phyloP scores from a whole-genome alignment of 176 grass and related monocot species.

The Oryza glumipatula region DNA sequence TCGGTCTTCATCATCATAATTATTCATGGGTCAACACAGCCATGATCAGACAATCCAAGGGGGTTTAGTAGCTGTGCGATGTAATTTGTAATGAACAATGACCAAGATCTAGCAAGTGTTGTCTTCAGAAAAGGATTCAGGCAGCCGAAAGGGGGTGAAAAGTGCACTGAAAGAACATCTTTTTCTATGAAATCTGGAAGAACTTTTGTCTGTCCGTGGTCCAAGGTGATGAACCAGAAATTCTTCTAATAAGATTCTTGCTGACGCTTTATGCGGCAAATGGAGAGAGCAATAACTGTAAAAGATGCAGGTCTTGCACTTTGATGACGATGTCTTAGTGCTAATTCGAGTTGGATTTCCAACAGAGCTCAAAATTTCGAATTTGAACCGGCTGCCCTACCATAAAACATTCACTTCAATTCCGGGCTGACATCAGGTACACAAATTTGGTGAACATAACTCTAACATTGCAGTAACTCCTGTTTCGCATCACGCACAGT shows the following conservation, averaged over 20 bases:
- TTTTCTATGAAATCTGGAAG: background rate
- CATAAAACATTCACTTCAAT: background rate
- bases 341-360: background rate
- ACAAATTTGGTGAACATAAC: background rate
- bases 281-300: slow-evolving; percentile 10
- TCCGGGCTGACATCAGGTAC: background rate
- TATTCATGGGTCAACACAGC: slow-evolving; percentile 19
- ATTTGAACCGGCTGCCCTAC: slow-evolving; percentile 1
- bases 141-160: slow-evolving; percentile 30
- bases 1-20: slow-evolving; percentile 24
- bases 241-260: slow-evolving; percentile 39
- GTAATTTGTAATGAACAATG: background rate
- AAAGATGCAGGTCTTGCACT: slow-evolving; percentile 1
- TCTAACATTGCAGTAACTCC: slow-evolving; percentile 2
- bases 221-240: background rate
- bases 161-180: background rate
- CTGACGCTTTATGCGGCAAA: slow-evolving; percentile 32
- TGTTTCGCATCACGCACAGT: background rate
- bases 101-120: slow-evolving; percentile 22
- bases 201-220: slow-evolving; percentile 24
- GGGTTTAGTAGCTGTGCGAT: background rate
- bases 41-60: background rate
- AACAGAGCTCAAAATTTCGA: slow-evolving; percentile 29
- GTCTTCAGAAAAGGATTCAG: background rate
- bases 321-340: slow-evolving; percentile 35